Evolutionary conservation across 768 basidiomycete species (phyloP), one percentile per base, ranked within the genome.

Genomic region (Boletellus emodensis): DNA sequence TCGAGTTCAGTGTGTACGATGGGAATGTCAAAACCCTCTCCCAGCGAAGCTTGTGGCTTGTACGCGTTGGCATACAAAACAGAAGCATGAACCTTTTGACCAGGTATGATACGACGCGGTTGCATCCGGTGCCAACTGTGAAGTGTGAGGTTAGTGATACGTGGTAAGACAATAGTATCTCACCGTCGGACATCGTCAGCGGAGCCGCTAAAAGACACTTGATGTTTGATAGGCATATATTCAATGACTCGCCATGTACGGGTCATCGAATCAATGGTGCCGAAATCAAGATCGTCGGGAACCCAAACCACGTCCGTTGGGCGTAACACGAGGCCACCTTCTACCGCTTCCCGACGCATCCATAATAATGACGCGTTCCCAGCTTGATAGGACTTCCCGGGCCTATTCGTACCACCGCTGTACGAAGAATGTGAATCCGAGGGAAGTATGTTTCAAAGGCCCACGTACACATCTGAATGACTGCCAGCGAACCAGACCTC

Each of bases 401-500:
- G 60, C 32, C 55, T 56, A 13, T 54, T 62, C 33, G n/a, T 65
- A 9, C 62, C 62, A 20, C 62, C 62, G 3, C 62, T 63, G 18
- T 10, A 20, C 7, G n/a, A 38, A 41, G 17, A 6, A 40, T 4
- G 18, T 63, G 18, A 55, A 15, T 10, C 33, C 14, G n/a, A n/a
- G 3, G 9, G 11, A 13, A 20, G 3, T 2, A 1, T 0, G 0
- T 18, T 33, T 20, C 1, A 4, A 34, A 36, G 10, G 22, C 12
- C 14, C 13, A 48, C 58, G 11, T 22, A 71, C 73, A 51, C 60
- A 54, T 74, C 73, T 17, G 62, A 62, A 34, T 74, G 75, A 30
- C 67, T 62, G 1, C 74, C 82, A 1, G 81, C 69, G 60, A 86
- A 85, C 83, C 84, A 86, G 2, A 87, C 84, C 58, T 87, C 83